Conservation (phyloP, 2,329 filamentous ascomycete genomes). For the Blastomyces parvus region DNA sequence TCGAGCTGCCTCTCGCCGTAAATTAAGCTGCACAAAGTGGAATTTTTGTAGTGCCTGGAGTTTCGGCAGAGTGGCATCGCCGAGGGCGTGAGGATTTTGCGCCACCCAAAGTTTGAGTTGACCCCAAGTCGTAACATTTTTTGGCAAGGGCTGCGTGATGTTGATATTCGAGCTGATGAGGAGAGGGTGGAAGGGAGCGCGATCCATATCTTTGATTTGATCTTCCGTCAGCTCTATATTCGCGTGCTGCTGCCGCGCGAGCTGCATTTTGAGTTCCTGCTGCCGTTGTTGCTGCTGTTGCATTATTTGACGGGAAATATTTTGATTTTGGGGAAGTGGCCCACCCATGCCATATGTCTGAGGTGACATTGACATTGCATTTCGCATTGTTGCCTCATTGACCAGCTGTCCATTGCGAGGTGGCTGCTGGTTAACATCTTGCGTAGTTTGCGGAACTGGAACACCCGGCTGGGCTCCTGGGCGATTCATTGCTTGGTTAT, state of each 20-base stretch:
- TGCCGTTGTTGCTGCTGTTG: slow-evolving; percentile 20
- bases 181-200: slow-evolving; percentile 28
- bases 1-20: slow-evolving; percentile 23
- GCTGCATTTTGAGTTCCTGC: slow-evolving; percentile 10
- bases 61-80: slow-evolving; percentile 33
- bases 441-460: slow-evolving; percentile 23
- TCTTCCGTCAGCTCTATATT: slow-evolving; percentile 32
- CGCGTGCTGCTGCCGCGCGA: slow-evolving; percentile 24
- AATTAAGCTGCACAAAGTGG: slow-evolving; percentile 33
- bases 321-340: slow-evolving; percentile 24
- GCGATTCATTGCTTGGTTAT: slow-evolving; percentile 25
- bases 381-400: slow-evolving; percentile 28
- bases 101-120: slow-evolving; percentile 47
- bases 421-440: slow-evolving; percentile 27
- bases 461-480: slow-evolving; percentile 25
- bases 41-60: slow-evolving; percentile 34
- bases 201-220: slow-evolving; percentile 37
- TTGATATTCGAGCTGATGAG: slow-evolving; percentile 28
- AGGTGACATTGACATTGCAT: slow-evolving; percentile 28
- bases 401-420: slow-evolving; percentile 27
- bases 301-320: slow-evolving; percentile 22
- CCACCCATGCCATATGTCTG: slow-evolving; percentile 26
- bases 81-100: slow-evolving; percentile 38
- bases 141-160: slow-evolving; percentile 35
- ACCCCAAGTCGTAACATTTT: slow-evolving; percentile 46